Percentiles rank a stretch among this genome's conserved stretches.
These are phyloP conservation scores for Xylariomycetidae sp. DNA, from an alignment of 2,329 filamentous ascomycete genomes.

Conservation along the genomic window DNA sequence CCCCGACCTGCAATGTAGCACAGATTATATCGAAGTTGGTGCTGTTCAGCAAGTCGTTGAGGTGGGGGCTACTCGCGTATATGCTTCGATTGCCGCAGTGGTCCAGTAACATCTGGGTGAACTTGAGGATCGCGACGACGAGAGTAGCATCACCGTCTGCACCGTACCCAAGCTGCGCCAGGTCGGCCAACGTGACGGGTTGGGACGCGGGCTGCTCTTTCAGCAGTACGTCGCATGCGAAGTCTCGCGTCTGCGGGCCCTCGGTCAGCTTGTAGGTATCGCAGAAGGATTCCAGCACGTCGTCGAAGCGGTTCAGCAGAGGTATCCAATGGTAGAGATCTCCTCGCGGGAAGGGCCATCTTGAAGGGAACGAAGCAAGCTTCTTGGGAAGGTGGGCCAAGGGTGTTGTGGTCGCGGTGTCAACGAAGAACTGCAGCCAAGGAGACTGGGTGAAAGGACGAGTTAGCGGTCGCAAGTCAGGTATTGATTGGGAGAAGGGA, in stretches of 20 bases:
- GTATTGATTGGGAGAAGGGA: conserved; percentile 8
- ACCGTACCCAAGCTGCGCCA: conserved; percentile 57
- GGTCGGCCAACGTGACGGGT: conserved; percentile 37
- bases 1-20: conserved; percentile 70
- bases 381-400: conserved; percentile 71
- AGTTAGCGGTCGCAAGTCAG: conserved; percentile 11
- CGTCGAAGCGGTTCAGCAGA: conserved; percentile 87
- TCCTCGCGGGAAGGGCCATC: conserved; percentile 93
- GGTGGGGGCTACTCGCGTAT: conserved; percentile 85
- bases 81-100: conserved; percentile 96
- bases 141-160: conserved; percentile 75
- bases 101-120: conserved; percentile 82
- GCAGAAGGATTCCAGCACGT: conserved; percentile 76
- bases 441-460: conserved; percentile 60
- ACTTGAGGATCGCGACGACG: conserved; percentile 72
- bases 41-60: conserved; percentile 85
- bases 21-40: conserved; percentile 75
- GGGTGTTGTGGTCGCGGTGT: conserved; percentile 60
- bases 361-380: conserved; percentile 73
- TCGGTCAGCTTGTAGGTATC: conserved; percentile 71
- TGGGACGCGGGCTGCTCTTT: conserved; percentile 39
- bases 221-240: conserved; percentile 59
- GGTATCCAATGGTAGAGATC: conserved; percentile 98
- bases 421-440: conserved; percentile 77
- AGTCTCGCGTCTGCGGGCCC: conserved; percentile 74